Base-by-base conservation (phyloP, 129 eudicot species). In the Deinandra increscens region DNA sequence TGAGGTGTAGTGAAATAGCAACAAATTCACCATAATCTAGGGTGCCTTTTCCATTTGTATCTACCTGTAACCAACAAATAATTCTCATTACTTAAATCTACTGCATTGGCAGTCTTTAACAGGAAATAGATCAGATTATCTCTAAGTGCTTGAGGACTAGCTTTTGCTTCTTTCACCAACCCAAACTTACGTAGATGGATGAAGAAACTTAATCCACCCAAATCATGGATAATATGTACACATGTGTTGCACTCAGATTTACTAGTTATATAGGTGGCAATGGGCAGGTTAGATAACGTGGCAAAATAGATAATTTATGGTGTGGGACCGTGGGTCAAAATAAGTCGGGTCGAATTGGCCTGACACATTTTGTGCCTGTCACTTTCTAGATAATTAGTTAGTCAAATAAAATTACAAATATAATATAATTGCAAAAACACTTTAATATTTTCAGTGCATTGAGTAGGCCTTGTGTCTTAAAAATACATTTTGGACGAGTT, bases 21-120 rank as follows among this genome's bases (percentile, higher is more conserved):
- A 85, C 83, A 64, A 87, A 91, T 70, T 91, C 97, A 17, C 88
- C 95, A 70, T 87, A 87, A 72, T 87, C 97, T 64, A 91, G 65
- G n/a, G 85, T 83, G 68, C 97, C 97, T 83, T 85, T 91, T 53
- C 97, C 97, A 68, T 79, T 79, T 5, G 83, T 79, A 70, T 87
- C 95, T 15, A 91, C 95, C 97, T 91, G 84, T 75, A 42, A 44
- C 55, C 49, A 60, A 69, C 42, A 60, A 50, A 69, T 3, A 45
- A 22, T 34, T 45, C 31, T 59, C 5, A 9, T 3, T 23, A 18
- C 9, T 54, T 20, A 20, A 43, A 51, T 2, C 13, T 46, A n/a
- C 17, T 14, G 53, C 53, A 46, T 46, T 46, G 8, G 12, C 18
- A 46, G 17, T 49, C 56, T 15, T 17, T 49, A 22, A 17, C 56